These are phyloP conservation scores for Ceratocystis colombiana DNA, from an alignment of 2,329 filamentous ascomycete genomes.

Conservation along the genomic window DNA sequence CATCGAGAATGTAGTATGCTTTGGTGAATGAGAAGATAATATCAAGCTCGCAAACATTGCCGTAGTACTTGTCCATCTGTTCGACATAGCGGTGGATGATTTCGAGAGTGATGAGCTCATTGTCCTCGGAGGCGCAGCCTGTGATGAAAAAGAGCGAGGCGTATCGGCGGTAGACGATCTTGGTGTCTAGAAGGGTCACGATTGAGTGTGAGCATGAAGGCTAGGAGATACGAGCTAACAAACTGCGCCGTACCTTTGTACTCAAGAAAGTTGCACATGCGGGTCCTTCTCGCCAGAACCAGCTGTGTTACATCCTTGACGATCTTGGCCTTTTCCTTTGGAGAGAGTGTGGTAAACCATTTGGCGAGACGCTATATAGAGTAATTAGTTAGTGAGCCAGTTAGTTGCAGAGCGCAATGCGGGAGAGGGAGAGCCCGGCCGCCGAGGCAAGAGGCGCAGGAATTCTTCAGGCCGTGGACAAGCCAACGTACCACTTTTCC, in stretches of 20 bases:
- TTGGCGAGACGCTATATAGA: conserved; percentile 77
- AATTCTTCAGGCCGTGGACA: background rate
- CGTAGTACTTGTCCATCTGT: conserved; percentile 99
- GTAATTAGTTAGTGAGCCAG: no score
- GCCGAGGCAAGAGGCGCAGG: background rate
- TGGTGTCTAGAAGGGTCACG: conserved; percentile 58
- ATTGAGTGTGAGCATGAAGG: background rate
- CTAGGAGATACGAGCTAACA: conserved; percentile 12
- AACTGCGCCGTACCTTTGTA: conserved; percentile 67
- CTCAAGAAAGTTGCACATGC: conserved; percentile 99
- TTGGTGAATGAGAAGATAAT: conserved; percentile 99
- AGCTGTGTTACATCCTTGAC: conserved; percentile 99
- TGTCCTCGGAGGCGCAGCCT: conserved; percentile 92
- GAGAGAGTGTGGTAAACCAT: conserved; percentile 97
- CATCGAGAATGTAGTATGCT: conserved; percentile 97
- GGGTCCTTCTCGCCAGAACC: conserved; percentile 85
- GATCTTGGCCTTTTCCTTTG: conserved; percentile 98
- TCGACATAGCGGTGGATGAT: conserved; percentile 99
- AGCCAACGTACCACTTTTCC: conserved; percentile 82
- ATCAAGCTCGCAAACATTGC: conserved; percentile 97
- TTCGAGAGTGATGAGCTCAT: conserved; percentile 95
- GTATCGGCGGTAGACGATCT: conserved; percentile 97
- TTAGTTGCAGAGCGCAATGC: no score
- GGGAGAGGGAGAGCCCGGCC: no score
- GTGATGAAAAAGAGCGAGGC: conserved; percentile 99